Evolutionary conservation across 2,329 filamentous ascomycete genomes (phyloP).

Genomic region (Colletotrichum tropicale): DNA sequence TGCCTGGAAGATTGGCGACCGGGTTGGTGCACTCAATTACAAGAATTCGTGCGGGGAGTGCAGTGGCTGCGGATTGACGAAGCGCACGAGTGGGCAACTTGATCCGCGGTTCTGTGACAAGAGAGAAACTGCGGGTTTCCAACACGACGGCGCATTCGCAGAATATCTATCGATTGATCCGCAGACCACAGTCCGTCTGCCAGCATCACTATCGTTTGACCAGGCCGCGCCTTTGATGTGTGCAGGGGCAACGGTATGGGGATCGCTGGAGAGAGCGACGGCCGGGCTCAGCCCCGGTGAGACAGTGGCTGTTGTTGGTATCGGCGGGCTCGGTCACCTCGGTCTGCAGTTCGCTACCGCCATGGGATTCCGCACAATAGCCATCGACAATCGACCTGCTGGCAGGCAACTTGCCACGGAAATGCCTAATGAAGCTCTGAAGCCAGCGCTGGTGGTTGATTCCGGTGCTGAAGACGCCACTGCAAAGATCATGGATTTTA

Average conservation of each 20-base stretch:
- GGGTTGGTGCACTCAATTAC: constrained; percentile 39
- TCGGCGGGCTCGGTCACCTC: constrained; percentile 38
- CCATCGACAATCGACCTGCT: constrained; percentile 35
- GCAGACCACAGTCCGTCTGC: constrained; percentile 29
- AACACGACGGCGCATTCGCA: constrained; percentile 37
- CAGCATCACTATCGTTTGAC: constrained; percentile 30
- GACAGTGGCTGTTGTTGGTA: constrained; percentile 34
- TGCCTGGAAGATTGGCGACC: constrained; percentile 33
- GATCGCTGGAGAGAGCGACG: constrained; percentile 33
- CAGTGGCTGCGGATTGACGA: constrained; percentile 28
- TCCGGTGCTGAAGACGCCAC: constrained; percentile 22
- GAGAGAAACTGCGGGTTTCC: constrained; percentile 35
- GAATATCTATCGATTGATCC: constrained; percentile 37
- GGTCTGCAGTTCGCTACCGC: constrained; percentile 39
- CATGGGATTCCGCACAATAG: constrained; percentile 37
- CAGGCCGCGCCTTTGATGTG: constrained; percentile 42
- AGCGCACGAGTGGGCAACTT: constrained; percentile 12
- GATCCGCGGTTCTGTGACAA: constrained; percentile 36
- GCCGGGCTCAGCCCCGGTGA: constrained; percentile 24
- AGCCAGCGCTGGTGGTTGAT: constrained; percentile 31
- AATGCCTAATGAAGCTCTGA: constrained; percentile 23
- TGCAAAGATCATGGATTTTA: constrained; percentile 28
- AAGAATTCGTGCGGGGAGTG: constrained; percentile 34
- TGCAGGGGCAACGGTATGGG: constrained; percentile 38
- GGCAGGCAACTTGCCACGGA: constrained; percentile 31